phyloP scores from a whole-genome alignment of 257 asterid genomes.

The Perilla frutescens region DNA sequence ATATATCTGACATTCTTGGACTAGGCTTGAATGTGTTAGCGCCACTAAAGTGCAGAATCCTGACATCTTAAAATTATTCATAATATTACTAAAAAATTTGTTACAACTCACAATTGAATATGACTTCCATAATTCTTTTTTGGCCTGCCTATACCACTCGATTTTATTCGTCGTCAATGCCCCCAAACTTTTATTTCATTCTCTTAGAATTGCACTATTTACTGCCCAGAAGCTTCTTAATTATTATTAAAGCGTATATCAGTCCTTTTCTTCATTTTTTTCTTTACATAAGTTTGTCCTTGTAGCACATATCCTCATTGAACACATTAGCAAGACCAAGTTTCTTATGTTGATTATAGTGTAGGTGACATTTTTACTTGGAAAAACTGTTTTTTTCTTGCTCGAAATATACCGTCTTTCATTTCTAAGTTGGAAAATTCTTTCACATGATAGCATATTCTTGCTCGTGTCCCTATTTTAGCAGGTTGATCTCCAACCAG shows the following conservation, averaged over 20 bases:
- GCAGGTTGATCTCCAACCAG: constrained; percentile 52
- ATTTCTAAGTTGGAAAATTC: background rate
- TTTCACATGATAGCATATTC: background rate
- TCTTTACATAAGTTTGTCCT: background rate
- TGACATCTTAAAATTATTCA: background rate
- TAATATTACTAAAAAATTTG: too few relatives aligned
- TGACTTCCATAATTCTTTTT: background rate
- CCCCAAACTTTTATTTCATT: background rate
- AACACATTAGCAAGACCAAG: background rate
- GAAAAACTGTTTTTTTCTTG: background rate
- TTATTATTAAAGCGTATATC: background rate
- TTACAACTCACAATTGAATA: background rate
- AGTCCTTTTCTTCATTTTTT: background rate
- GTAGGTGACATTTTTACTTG: background rate
- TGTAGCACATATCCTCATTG: background rate
- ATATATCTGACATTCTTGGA: background rate
- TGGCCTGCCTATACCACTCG: background rate
- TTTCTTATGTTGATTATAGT: constrained; percentile 8
- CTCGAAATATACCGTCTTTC: background rate
- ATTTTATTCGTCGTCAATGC: too few relatives aligned
- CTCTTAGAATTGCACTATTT: background rate
- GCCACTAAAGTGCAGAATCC: background rate
- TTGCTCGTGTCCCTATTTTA: background rate
- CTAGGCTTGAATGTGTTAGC: background rate
- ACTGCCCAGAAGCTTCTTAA: background rate